Conservation (phyloP, 805 yeast genomes). For the Komagataella phaffii region DNA sequence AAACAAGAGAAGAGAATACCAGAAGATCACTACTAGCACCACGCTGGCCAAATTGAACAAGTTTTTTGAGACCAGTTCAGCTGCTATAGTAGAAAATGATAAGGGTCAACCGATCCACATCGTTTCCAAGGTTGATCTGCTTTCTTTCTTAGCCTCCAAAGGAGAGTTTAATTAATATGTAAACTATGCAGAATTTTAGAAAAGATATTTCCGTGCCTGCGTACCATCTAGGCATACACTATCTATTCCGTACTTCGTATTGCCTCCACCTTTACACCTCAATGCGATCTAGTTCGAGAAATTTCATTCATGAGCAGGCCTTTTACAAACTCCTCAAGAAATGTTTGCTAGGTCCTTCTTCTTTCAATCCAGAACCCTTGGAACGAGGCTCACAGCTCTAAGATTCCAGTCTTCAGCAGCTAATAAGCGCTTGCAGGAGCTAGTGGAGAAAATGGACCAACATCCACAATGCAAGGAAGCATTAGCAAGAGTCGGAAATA, state of each 20-base stretch:
- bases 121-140: slow-evolving; percentile 78
- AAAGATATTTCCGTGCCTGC: neutral
- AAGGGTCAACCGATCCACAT: slow-evolving; percentile 66
- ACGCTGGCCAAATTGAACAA: slow-evolving; percentile 54
- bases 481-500: slow-evolving; percentile 17
- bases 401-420: slow-evolving; percentile 4
- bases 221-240: neutral
- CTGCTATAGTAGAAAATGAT: slow-evolving; percentile 68
- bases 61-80: slow-evolving; percentile 75
- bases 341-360: neutral
- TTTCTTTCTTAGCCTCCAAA: slow-evolving; percentile 31
- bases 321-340: neutral
- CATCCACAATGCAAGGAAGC: slow-evolving; percentile 20
- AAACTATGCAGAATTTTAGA: neutral
- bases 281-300: neutral
- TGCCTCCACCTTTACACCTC: neutral
- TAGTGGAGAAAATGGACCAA: slow-evolving; percentile 14
- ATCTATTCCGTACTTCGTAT: neutral
- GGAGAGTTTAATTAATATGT: slow-evolving; percentile 1
- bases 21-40: slow-evolving; percentile 51
- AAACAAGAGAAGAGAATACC: slow-evolving; percentile 52
- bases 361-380: neutral
- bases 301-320: neutral
- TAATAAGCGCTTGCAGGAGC: slow-evolving; percentile 4
- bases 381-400: neutral